A percentile compares a stretch with the other conserved stretches of the same genome.
phyloP scores from a whole-genome alignment of 2,329 filamentous ascomycete genomes.

The Paracamarosporium sp. region DNA sequence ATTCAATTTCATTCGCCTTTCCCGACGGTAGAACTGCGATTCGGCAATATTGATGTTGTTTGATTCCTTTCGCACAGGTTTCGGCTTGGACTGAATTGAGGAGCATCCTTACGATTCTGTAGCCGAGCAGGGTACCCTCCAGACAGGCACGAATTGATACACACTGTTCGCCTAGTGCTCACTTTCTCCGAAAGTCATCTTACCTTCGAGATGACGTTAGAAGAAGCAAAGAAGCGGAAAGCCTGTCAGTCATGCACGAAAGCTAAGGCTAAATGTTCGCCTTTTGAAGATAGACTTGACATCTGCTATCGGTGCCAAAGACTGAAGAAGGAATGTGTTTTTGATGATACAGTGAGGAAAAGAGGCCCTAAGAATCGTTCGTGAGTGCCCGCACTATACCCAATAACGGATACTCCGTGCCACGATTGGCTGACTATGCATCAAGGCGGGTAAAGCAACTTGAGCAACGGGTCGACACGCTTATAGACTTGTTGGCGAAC shows the following conservation, averaged over 20 bases:
- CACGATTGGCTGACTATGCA: neutral
- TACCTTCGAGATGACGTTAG: slow-evolving; percentile 9
- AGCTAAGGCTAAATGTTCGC: slow-evolving; percentile 33
- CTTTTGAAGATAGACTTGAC: slow-evolving; percentile 15
- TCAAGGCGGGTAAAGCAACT: slow-evolving; percentile 29
- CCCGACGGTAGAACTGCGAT: neutral
- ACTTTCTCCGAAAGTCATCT: too few relatives aligned
- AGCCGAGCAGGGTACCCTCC: neutral
- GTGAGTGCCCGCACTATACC: slow-evolving; percentile 18
- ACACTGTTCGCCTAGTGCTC: neutral
- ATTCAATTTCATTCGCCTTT: neutral
- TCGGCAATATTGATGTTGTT: neutral
- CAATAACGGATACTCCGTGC: too few relatives aligned
- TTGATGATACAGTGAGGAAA: slow-evolving; percentile 20
- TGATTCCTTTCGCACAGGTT: neutral
- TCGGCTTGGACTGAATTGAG: neutral
- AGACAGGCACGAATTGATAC: neutral
- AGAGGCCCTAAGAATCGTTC: slow-evolving; percentile 28
- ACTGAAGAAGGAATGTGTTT: slow-evolving; percentile 26
- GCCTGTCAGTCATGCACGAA: slow-evolving; percentile 28
- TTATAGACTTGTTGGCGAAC: slow-evolving; percentile 26
- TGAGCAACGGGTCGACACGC: slow-evolving; percentile 32
- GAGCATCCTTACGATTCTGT: neutral
- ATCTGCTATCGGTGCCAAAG: slow-evolving; percentile 30
- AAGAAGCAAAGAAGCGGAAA: slow-evolving; percentile 25